phyloP scores from a whole-genome alignment of 306 rosid species.

The Pachyrhizus erosus region DNA sequence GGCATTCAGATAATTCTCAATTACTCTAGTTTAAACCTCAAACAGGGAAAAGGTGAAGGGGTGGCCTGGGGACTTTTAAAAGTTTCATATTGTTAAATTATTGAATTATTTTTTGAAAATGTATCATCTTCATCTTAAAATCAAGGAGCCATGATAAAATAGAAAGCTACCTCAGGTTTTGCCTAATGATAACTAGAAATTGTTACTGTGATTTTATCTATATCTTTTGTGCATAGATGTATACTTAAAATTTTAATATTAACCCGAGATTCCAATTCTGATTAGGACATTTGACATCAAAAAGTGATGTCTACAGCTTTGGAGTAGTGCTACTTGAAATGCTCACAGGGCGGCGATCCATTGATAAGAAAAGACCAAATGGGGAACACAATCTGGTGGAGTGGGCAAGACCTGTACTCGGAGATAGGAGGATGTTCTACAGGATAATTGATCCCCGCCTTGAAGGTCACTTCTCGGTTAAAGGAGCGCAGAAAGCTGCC shows the following conservation, averaged over 20 bases:
- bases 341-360: conserved; percentile 89
- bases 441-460: conserved; percentile 87
- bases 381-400: conserved; percentile 96
- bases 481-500: conserved; percentile 82
- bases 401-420: conserved; percentile 87
- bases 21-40: not conserved
- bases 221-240: not conserved
- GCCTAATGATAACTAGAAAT: not conserved
- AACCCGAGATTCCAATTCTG: conserved; percentile 23
- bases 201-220: not conserved
- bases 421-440: conserved; percentile 76
- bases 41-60: not conserved
- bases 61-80: not conserved
- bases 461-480: conserved; percentile 92
- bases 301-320: conserved; percentile 94
- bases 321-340: conserved; percentile 96
- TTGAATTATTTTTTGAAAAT: not conserved
- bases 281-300: conserved; percentile 89
- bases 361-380: conserved; percentile 90
- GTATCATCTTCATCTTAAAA: conserved; percentile 21
- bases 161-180: conserved; percentile 26
- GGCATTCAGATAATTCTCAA: not conserved
- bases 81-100: conserved; percentile 1
- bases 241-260: not conserved
- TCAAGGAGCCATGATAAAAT: conserved; percentile 3